Percentiles rank a stretch among this genome's conserved stretches.
phyloP scores from a whole-genome alignment of 306 rosid genomes.

The Pyrus betulifolia region DNA sequence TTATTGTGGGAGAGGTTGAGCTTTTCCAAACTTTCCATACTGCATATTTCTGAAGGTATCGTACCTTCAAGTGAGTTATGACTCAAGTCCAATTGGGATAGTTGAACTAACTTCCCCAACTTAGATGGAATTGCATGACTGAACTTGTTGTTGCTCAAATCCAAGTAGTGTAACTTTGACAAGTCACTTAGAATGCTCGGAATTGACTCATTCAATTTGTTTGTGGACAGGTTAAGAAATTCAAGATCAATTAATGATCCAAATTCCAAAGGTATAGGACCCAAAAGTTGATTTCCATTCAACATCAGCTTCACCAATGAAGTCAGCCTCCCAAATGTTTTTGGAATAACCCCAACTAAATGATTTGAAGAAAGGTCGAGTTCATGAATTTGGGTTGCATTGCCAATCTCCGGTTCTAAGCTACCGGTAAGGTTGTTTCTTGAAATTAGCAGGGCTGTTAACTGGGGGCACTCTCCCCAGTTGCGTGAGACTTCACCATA shows the following conservation, averaged over 20 bases:
- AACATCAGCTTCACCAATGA: slow-evolving; percentile 4
- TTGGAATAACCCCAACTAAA: background rate
- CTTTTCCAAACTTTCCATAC: background rate
- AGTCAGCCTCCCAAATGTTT: slow-evolving; percentile 2
- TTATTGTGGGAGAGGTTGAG: slow-evolving; percentile 8
- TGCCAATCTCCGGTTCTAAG: slow-evolving; percentile 3
- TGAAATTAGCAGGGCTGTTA: slow-evolving; percentile 19
- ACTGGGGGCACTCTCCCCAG: slow-evolving; percentile 21
- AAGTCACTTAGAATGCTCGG: background rate
- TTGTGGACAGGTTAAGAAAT: slow-evolving; percentile 3
- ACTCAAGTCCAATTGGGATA: background rate
- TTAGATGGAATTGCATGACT: background rate
- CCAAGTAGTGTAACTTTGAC: background rate
- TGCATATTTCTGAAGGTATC: background rate
- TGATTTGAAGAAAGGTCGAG: slow-evolving; percentile 14
- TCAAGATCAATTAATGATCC: background rate
- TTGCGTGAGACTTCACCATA: slow-evolving; percentile 21
- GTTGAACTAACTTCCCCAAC: background rate
- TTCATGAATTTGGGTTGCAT: slow-evolving; percentile 1
- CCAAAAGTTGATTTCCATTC: slow-evolving; percentile 3
- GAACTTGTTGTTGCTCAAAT: slow-evolving; percentile 9
- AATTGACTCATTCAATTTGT: slow-evolving; percentile 10
- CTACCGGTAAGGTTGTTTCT: slow-evolving; percentile 15
- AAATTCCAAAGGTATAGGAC: background rate
- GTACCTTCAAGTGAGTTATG: slow-evolving; percentile 8